Evolutionary conservation across 495 filamentous ascomycete species (phyloP).

Genomic region (Xylaria castorea): DNA sequence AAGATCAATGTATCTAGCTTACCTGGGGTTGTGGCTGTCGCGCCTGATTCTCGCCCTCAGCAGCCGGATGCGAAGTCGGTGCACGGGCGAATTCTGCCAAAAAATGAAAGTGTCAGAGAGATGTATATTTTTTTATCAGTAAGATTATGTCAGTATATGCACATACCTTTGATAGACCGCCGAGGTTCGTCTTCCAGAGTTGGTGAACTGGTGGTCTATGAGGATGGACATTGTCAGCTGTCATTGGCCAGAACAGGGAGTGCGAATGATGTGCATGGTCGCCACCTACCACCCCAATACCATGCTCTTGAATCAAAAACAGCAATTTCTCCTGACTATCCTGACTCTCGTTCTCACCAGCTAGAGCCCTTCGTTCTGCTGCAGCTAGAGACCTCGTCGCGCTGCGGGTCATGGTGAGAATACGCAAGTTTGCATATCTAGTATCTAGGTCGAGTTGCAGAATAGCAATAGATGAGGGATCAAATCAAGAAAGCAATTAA

Average conservation of each 20-base stretch:
- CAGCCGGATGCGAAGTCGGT: neutral
- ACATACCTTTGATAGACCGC: conserved; percentile 9
- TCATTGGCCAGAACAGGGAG: conserved; percentile 23
- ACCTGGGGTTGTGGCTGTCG: conserved; percentile 11
- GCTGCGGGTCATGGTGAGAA: conserved; percentile 31
- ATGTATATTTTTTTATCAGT: neutral
- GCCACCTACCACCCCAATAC: conserved; percentile 41
- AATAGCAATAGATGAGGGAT: neutral
- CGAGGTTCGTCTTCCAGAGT: conserved; percentile 1
- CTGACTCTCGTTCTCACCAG: conserved; percentile 36
- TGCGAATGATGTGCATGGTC: conserved; percentile 19
- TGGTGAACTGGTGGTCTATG: conserved; percentile 25
- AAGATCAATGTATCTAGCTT: conserved; percentile 6
- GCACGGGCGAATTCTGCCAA: neutral
- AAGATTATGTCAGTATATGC: neutral
- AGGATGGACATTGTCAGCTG: conserved; percentile 13
- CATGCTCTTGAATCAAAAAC: conserved; percentile 31
- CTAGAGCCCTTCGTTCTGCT: conserved; percentile 29
- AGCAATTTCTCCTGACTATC: conserved; percentile 38
- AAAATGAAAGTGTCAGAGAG: neutral
- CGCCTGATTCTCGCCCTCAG: neutral
- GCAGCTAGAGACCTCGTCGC: conserved; percentile 22
- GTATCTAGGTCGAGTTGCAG: conserved; percentile 6
- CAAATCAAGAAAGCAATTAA: conserved; percentile 2
- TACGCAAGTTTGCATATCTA: conserved; percentile 28